A percentile compares a stretch with the other conserved stretches of the same genome.
Evolutionary conservation across 2,329 filamentous ascomycete genomes (phyloP).

Genomic region (Macrophomina phaseolina): DNA sequence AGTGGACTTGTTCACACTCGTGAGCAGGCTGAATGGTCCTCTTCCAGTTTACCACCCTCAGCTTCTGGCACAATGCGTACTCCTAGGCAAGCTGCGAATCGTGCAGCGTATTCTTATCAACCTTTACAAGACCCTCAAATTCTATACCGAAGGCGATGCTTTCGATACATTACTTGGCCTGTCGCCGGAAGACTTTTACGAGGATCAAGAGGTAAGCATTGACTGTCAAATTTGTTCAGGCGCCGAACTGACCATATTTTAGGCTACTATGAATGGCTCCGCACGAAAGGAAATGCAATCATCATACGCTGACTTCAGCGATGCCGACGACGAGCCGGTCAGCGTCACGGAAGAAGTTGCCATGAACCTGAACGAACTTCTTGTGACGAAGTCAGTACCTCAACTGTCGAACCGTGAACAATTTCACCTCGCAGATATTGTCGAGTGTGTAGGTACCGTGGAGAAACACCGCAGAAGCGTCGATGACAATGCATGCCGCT

Average conservation of each 20-base stretch:
- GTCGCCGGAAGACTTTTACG: slow-evolving; percentile 55
- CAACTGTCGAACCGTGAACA: slow-evolving; percentile 86
- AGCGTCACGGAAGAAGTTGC: slow-evolving; percentile 75
- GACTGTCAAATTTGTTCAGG: too few species aligned
- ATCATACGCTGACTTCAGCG: slow-evolving; percentile 58
- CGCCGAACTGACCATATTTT: slow-evolving; percentile 29
- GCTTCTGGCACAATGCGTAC: slow-evolving; percentile 83
- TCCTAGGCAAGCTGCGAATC: slow-evolving; percentile 74
- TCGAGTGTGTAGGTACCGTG: slow-evolving; percentile 82
- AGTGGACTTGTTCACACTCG: slow-evolving; percentile 79
- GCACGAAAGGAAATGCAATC: slow-evolving; percentile 56
- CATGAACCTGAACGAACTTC: slow-evolving; percentile 72
- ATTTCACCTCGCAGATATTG: slow-evolving; percentile 81
- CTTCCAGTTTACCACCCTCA: slow-evolving; percentile 92
- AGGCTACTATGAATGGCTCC: slow-evolving; percentile 46
- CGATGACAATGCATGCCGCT: slow-evolving; percentile 87
- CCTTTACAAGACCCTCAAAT: slow-evolving; percentile 79
- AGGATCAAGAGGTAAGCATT: slow-evolving; percentile 50
- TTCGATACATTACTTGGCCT: slow-evolving; percentile 78
- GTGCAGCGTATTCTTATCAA: slow-evolving; percentile 76
- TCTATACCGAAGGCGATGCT: slow-evolving; percentile 78
- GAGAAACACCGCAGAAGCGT: slow-evolving; percentile 87
- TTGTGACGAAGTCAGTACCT: slow-evolving; percentile 76
- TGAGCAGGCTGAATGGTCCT: slow-evolving; percentile 83
- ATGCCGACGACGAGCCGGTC: slow-evolving; percentile 62